Base-by-base conservation (phyloP, 2,329 filamentous ascomycete genomes). In the Sporothrix schenckii region DNA sequence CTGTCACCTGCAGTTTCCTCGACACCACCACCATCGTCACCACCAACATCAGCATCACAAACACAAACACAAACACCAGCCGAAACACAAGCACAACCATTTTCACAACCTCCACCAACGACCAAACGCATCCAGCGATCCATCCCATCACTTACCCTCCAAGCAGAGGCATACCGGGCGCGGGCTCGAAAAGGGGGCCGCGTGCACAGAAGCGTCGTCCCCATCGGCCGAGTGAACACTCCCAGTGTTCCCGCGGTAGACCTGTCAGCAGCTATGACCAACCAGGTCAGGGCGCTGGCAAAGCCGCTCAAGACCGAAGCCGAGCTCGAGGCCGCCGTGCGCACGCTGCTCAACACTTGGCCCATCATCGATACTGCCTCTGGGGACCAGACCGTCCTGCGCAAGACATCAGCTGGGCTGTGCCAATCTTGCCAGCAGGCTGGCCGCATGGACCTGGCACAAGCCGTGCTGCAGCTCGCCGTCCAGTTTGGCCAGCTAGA, bases 361-460 rank as follows among this genome's bases (percentile, higher is more conserved):
- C 21, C 61, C 5, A n/a, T 21, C 0, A 27, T 47, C 34, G n/a
- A 44, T 11, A 13, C 24, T n/a, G 5, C 53, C 14, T 30, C 19
- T 1, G 56, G 34, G 6, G 27, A 44, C n/a, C 52, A 49, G 13
- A 13, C n/a, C 24, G 11, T 58, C 10, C 73, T 77, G 70, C 69
- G 76, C 50, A 69, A 74, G 19, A 74, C 74, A 4, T 76, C 77
- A 1, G 75, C 75, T 21, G 73, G 70, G 27, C 76, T 83, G 6
- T 80, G 77, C 58, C 75, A 72, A 21, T 74, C 76, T 44, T 82
- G 77, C 68, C 80, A 79, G 70, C 73, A 74, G 30, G 66, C 71
- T 14, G 76, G 74, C 7, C 75, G 74, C 66, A 76, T 77, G 72
- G 75, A 79, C 1, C 77, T 79, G 10, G 81, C 80, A 1, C 73